Conservation (phyloP, 495 filamentous ascomycete genomes). For the Glutinoglossum americanum region DNA sequence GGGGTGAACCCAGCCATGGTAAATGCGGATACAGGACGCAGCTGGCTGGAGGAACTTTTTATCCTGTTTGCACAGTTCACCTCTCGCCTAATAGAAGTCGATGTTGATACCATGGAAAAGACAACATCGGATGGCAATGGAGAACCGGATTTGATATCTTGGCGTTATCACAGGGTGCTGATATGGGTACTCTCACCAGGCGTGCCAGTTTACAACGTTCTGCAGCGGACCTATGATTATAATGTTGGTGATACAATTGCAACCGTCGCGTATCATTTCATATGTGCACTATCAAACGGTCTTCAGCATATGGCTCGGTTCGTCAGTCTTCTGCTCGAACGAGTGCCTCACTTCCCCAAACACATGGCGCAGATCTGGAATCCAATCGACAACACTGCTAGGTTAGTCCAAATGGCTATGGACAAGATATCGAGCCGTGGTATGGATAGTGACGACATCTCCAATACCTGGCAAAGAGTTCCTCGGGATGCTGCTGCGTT, state of each 20-base stretch:
- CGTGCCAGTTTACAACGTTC: slow-evolving; percentile 9
- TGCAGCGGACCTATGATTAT: slow-evolving; percentile 9
- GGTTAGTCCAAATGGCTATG: slow-evolving; percentile 1
- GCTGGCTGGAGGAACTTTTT: slow-evolving; percentile 10
- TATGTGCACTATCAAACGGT: neutral
- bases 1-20: neutral
- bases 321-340: neutral
- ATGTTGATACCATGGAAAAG: slow-evolving; percentile 10
- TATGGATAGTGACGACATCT: slow-evolving; percentile 6
- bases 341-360: slow-evolving; percentile 1
- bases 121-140: slow-evolving; percentile 5
- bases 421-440: neutral
- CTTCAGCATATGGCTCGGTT: slow-evolving; percentile 1
- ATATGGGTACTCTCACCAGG: slow-evolving; percentile 4
- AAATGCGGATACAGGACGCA: neutral
- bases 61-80: slow-evolving; percentile 9
- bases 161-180: slow-evolving; percentile 9
- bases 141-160: slow-evolving; percentile 15
- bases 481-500: slow-evolving; percentile 7
- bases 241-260: neutral
- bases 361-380: neutral
- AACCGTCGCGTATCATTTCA: neutral
- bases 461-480: slow-evolving; percentile 12
- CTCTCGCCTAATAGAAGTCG: slow-evolving; percentile 12
- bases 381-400: neutral